Conservation (phyloP, 2,329 filamentous ascomycete species). For the Colletotrichum navitas region DNA sequence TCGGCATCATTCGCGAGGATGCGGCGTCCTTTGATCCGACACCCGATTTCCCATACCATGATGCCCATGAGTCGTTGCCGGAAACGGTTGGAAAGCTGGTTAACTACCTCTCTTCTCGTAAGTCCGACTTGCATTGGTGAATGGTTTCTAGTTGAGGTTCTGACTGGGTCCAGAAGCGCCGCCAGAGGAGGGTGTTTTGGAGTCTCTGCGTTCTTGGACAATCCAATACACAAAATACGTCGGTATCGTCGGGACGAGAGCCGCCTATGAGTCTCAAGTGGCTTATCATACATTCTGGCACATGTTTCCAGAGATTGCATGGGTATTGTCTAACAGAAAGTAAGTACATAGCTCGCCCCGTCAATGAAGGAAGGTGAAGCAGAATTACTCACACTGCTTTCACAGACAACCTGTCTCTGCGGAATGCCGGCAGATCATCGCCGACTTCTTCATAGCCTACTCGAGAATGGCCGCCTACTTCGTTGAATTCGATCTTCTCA, state of each 20-base stretch:
- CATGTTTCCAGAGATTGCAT: constrained; percentile 64
- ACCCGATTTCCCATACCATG: constrained; percentile 60
- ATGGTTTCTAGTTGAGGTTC: constrained; percentile 15
- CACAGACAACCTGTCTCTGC: constrained; percentile 20
- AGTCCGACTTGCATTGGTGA: constrained; percentile 27
- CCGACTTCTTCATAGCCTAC: constrained; percentile 57
- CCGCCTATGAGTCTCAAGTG: constrained; percentile 58
- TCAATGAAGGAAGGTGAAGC: not conserved
- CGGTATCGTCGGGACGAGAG: constrained; percentile 49
- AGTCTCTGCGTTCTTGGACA: constrained; percentile 64
- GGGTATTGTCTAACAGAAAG: constrained; percentile 49
- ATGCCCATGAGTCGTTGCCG: constrained; percentile 48
- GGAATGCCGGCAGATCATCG: constrained; percentile 46
- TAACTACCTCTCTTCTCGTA: constrained; percentile 53
- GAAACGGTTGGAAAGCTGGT: constrained; percentile 53
- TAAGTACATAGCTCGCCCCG: constrained; percentile 2
- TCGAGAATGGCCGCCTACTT: constrained; percentile 66
- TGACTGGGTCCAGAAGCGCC: constrained; percentile 54
- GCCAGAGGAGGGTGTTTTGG: constrained; percentile 59
- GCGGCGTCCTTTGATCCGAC: constrained; percentile 56
- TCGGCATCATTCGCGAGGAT: constrained; percentile 40
- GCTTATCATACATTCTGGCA: constrained; percentile 65
- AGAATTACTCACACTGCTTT: not conserved
- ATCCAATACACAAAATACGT: constrained; percentile 60
- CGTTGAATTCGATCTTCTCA: constrained; percentile 61